Base-by-base conservation (phyloP, 192 early-diverging fungal genomes). In the Podila clonocystis region DNA sequence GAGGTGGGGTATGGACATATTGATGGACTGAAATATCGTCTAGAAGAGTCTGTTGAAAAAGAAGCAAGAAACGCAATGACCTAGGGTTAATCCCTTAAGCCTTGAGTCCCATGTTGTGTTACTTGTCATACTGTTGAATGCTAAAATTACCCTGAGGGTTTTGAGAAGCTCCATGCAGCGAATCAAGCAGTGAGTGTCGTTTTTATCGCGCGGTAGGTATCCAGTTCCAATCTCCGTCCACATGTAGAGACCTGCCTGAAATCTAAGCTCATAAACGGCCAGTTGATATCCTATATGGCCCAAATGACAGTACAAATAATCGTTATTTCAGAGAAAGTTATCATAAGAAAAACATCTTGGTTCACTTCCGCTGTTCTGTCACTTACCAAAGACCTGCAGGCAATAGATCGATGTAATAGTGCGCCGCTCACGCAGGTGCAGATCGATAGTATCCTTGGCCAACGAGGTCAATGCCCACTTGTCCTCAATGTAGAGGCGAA, bases 1-100 rank as follows among this genome's bases (percentile, higher is more conserved):
- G 58, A 63, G 65, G 73, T 68, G 73, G 73, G 0, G 66, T 63
- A 63, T 68, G 61, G 59, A 74, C 66, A 48, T 74, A 74, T 30
- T 67, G 66, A 12, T 49, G 48, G 48, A 74, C 64, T 41, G 45
- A 12, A 28, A 67, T 59, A 19, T 22, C 58, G 7, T 74, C 59
- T 55, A 74, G 11, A 55, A 67, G 65, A 58, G 17, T 63, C 60
- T 68, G 61, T 68, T 48, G 50, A 66, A 17, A 50, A 55, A 62
- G 33, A 60, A 38, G 31, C 4, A 64, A 63, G 52, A 71, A 50
- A 30, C 36, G 65, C 60, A 3, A 63, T 38, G 9, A 63, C 69
- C n/a, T n/a, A 34, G 50, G 19, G 70, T 65, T 65, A 72, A 28
- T 64, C 55, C 38, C 45, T 30, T 9, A 59, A n/a, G 9, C n/a